These are phyloP conservation scores for Tylopilus sp. DNA, from an alignment of 1,284 basidiomycete genomes.

Conservation along the genomic window DNA sequence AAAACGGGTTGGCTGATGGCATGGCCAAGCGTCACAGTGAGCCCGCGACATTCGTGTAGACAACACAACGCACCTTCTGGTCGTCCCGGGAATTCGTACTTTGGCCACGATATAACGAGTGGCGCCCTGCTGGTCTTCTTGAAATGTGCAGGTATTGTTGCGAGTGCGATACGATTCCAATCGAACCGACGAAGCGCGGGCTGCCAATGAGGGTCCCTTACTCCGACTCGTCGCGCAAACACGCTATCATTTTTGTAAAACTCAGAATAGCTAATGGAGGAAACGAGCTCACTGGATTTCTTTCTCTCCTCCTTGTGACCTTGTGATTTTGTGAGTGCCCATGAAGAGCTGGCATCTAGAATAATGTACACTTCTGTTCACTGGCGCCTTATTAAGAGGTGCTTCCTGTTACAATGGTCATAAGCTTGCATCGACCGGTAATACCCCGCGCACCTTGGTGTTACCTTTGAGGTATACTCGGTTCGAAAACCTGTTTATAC, in stretches of 20 bases:
- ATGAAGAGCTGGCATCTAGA: slow-evolving; percentile 73
- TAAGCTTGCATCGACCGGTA: slow-evolving; percentile 1
- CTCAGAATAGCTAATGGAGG: slow-evolving; percentile 44
- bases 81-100: slow-evolving; percentile 39
- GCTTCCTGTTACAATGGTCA: slow-evolving; percentile 20
- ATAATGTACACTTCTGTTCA: slow-evolving; percentile 61
- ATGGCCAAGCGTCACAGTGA: slow-evolving; percentile 9
- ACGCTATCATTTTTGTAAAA: slow-evolving; percentile 48
- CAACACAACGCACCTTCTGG: slow-evolving; percentile 44
- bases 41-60: not conserved
- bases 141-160: slow-evolving; percentile 58
- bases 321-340: slow-evolving; percentile 48
- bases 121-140: slow-evolving; percentile 37
- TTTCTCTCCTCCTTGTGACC: slow-evolving; percentile 41
- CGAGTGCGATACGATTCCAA: slow-evolving; percentile 65
- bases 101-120: slow-evolving; percentile 67
- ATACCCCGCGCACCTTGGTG: slow-evolving; percentile 39
- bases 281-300: slow-evolving; percentile 40
- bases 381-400: slow-evolving; percentile 30
- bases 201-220: slow-evolving; percentile 56
- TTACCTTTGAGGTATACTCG: slow-evolving; percentile 62
- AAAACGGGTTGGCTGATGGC: slow-evolving; percentile 43
- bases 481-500: slow-evolving; percentile 70
- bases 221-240: slow-evolving; percentile 67
- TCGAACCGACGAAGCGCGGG: slow-evolving; percentile 47